Percentiles rank a stretch among this genome's conserved stretches.
These are phyloP conservation scores for Penicillium canariense DNA, from an alignment of 495 filamentous ascomycete species.

Conservation along the genomic window DNA sequence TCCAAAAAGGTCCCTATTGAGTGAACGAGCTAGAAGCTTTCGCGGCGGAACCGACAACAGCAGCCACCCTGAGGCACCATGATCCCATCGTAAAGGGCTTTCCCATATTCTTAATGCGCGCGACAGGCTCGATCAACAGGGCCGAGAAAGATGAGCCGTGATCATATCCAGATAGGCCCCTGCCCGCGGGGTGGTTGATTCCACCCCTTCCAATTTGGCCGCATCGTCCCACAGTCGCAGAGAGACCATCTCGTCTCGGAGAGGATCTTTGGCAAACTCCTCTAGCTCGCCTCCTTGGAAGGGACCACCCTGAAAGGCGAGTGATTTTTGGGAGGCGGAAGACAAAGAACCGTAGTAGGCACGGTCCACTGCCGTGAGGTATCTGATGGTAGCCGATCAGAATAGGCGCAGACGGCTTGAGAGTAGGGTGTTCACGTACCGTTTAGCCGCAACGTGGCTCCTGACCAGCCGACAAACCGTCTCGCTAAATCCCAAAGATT, in stretches of 20 bases:
- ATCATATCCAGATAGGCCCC: conserved; percentile 33
- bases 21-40: no score
- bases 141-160: conserved; percentile 10
- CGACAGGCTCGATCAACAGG: neutral
- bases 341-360: conserved; percentile 38
- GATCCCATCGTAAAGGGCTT: neutral
- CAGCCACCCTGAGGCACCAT: no score
- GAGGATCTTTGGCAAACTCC: conserved; percentile 28
- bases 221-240: conserved; percentile 45
- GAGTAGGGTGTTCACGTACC: conserved; percentile 22
- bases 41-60: no score
- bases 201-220: conserved; percentile 37
- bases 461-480: conserved; percentile 39
- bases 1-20: no score
- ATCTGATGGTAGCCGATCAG: conserved; percentile 12
- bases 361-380: conserved; percentile 38
- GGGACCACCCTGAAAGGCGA: conserved; percentile 46
- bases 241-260: conserved; percentile 39
- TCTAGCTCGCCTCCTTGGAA: conserved; percentile 34
- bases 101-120: neutral
- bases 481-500: conserved; percentile 36
- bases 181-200: conserved; percentile 28
- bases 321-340: conserved; percentile 37
- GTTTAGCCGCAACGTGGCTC: conserved; percentile 45
- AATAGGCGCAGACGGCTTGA: neutral